Base-by-base conservation (phyloP, 2,329 filamentous ascomycete genomes). In the Xylaria multiplex region DNA sequence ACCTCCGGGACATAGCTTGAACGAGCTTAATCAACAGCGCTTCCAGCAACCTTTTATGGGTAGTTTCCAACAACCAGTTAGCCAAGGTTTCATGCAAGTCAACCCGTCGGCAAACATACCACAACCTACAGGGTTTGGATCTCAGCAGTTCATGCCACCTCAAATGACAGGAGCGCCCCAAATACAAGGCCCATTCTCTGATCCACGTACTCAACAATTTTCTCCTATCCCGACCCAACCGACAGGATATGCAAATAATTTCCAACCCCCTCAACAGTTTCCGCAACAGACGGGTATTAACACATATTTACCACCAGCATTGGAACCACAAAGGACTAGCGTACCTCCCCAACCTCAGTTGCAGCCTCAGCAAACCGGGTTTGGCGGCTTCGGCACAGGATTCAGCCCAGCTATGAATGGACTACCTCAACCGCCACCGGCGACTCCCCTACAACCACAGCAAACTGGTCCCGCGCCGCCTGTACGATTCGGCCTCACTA, bases 401-500 rank as follows among this genome's bases (percentile, higher is more conserved):
- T 84, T 69, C 76, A 81, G 70, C 80, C 82, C 52, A 80, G 85
- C 69, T 80, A 83, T 68, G 77, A 71, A 88, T 82, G 43, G 82
- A 43, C 82, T 85, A 5, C 78, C 87, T 30, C 88, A 89, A 74
- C 82, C 81, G 68, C 85, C 85, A 16, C 82, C 85, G n/a, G 77
- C 83, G 52, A 82, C 87, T 54, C 90, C 91, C 65, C 80, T 95
- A 61, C 81, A 90, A 68, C 87, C 93, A 52, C 93, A 96, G 77
- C 90, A 91, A 82, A 96, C 93, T 8, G 93, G 93, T 0, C 96
- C 96, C 6, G 84, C 95, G 22, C 96, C 96, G 52, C 89, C 93
- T 27, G 90, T 99, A 19, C 88, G 93, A 66, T 99, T 99, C 77
- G 96, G 96, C 45, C 90, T 97, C 42, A 93, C 70, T 27, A 68